Evolutionary conservation across 208 protist genomes (phyloP), one percentile per base, ranked within the genome.

Genomic region (Acanthamoeba castellanii): DNA sequence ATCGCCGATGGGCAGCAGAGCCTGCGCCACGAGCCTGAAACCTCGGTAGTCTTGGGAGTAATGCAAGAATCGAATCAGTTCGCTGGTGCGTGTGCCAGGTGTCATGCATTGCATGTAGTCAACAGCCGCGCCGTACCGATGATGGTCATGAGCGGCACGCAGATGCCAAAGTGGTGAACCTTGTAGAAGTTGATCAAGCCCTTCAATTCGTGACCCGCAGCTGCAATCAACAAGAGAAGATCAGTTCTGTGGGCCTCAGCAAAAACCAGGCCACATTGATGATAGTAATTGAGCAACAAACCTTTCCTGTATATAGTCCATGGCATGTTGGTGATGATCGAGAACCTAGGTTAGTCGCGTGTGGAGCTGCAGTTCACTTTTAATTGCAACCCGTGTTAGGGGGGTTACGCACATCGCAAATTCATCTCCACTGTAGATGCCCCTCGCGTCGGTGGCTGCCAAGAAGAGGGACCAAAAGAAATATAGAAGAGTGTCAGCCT

Each of bases 171-270:
- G 68, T 94, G 89, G 32, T 94, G 89, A 7, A 94, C 42, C 45
- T 94, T 94, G 89, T 94, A 94, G 47, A 94, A 94, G 34, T 94
- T 94, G 66, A 82, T 94, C 32, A 94, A 9, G 8, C 89, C 89
- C 32, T 94, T 94, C 16, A 94, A 32, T n/a, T 94, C 89, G 45
- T 92, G 85, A 3, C 85, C 85, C 32, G 85, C 85, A 47, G 85
- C 85, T 84, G 74, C 74, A 84, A 5, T 5, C 55, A 61, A 61
- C 6, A 45, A 45, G 70, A 13, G 47, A 88, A 59, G 27, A 88
- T 18, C 13, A 88, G 50, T n/a, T n/a, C n/a, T n/a, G n/a, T n/a
- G n/a, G n/a, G n/a, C n/a, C n/a, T n/a, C n/a, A n/a, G n/a, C n/a
- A n/a, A n/a, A n/a, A n/a, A n/a, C n/a, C n/a, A n/a, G n/a, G n/a